These are phyloP conservation scores for Penstemon barbatus DNA, from an alignment of 257 asterid species.

Conservation along the genomic window DNA sequence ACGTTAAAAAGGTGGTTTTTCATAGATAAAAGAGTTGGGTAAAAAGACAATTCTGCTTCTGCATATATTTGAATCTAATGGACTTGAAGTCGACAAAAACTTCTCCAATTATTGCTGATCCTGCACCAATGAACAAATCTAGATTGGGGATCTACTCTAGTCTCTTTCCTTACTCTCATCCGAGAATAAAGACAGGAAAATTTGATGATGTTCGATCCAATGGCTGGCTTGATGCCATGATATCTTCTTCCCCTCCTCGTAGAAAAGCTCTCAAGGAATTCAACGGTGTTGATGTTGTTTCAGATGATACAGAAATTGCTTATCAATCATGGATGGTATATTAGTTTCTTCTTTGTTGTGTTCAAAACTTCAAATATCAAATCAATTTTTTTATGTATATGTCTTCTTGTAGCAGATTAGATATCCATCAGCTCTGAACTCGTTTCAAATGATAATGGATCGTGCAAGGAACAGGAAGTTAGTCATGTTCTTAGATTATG, in stretches of 20 bases:
- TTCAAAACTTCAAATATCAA: too few species aligned
- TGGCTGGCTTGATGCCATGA: constrained; percentile 94
- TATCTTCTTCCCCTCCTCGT: constrained; percentile 91
- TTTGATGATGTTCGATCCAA: constrained; percentile 77
- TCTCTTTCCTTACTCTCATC: constrained; percentile 53
- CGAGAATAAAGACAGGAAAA: constrained; percentile 67
- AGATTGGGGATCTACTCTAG: constrained; percentile 63
- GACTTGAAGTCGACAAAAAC: constrained; percentile 65
- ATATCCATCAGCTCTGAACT: constrained; percentile 79
- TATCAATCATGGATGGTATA: constrained; percentile 82
- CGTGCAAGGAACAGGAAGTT: constrained; percentile 56
- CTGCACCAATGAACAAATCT: constrained; percentile 60
- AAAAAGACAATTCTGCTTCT: constrained; percentile 5
- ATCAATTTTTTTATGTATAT: too few species aligned
- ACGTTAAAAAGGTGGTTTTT: constrained; percentile 79
- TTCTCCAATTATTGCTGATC: constrained; percentile 70
- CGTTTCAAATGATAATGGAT: constrained; percentile 56
- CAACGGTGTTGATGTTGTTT: constrained; percentile 36
- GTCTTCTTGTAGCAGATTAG: constrained; percentile 29
- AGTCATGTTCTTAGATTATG: constrained; percentile 84
- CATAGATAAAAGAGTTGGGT: constrained; percentile 80
- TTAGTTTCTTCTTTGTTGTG: not conserved
- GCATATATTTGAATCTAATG: constrained; percentile 35
- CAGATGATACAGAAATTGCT: constrained; percentile 56
- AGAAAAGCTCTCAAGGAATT: constrained; percentile 55